Conservation (phyloP, 1,139 yeast species). For the Wickerhamiella infanticola region DNA sequence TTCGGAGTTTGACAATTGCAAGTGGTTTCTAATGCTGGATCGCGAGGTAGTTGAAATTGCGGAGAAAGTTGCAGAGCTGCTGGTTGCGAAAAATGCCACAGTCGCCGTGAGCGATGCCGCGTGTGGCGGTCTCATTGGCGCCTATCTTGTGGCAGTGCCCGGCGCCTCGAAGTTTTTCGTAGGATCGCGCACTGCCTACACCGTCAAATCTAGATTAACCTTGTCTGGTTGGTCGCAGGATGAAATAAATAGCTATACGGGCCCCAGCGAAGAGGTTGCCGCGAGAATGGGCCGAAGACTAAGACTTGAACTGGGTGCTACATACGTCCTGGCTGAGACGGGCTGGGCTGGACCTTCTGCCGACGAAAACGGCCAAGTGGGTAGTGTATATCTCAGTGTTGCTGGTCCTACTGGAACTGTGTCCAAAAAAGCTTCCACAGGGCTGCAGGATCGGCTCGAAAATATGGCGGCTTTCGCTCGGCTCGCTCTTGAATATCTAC, state of each 20-base stretch:
- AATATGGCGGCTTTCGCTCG: slow-evolving; percentile 69
- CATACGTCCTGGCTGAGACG: slow-evolving; percentile 68
- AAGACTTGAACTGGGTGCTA: slow-evolving; percentile 65
- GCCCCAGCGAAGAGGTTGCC: slow-evolving; percentile 69
- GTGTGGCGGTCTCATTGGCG: slow-evolving; percentile 74
- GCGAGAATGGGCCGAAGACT: slow-evolving; percentile 62
- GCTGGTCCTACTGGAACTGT: slow-evolving; percentile 48
- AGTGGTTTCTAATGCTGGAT: background rate
- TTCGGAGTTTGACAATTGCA: no score
- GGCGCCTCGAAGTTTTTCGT: slow-evolving; percentile 76
- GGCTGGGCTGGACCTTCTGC: slow-evolving; percentile 74
- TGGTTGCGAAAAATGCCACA: slow-evolving; percentile 41
- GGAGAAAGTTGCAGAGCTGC: slow-evolving; percentile 38
- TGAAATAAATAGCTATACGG: slow-evolving; percentile 58
- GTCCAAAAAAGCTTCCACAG: slow-evolving; percentile 36
- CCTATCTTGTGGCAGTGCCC: slow-evolving; percentile 64
- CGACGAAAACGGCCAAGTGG: slow-evolving; percentile 28
- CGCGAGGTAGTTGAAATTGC: slow-evolving; percentile 26
- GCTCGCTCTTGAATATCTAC: slow-evolving; percentile 44
- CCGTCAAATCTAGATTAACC: slow-evolving; percentile 56
- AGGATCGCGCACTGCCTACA: slow-evolving; percentile 71
- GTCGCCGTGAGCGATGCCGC: slow-evolving; percentile 77
- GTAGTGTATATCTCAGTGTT: slow-evolving; percentile 57
- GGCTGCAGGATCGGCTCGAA: slow-evolving; percentile 34
- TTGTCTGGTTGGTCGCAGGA: slow-evolving; percentile 63